phyloP scores from a whole-genome alignment of 2,329 filamentous ascomycete genomes.

The Capronia epimyces region DNA sequence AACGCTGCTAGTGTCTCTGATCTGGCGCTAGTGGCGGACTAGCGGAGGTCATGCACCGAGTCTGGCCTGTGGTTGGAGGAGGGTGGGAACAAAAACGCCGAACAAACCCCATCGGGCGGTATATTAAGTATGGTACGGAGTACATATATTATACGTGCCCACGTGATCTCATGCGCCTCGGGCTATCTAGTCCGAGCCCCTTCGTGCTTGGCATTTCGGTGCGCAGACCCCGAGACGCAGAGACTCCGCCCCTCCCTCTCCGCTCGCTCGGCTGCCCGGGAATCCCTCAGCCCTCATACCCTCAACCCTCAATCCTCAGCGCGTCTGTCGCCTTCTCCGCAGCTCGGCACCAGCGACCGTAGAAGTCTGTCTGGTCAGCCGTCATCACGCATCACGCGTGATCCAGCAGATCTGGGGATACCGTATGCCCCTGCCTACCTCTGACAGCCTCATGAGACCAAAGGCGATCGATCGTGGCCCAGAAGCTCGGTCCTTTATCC shows the following conservation, averaged over 20 bases:
- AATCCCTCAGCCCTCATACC: no score
- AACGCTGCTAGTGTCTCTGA: constrained; percentile 3
- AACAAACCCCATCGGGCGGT: background rate
- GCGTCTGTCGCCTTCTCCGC: constrained; percentile 1
- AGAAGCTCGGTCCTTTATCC: constrained; percentile 4
- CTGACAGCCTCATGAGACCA: constrained; percentile 2
- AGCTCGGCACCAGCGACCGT: background rate
- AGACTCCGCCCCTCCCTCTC: background rate
- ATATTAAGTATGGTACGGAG: no score
- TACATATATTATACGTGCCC: no score
- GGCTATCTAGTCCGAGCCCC: background rate
- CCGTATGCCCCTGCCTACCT: background rate
- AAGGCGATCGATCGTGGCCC: background rate
- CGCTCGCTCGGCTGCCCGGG: background rate
- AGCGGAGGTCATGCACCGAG: background rate
- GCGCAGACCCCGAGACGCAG: background rate
- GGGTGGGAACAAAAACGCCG: background rate
- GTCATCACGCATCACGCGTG: background rate
- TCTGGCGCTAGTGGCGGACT: background rate
- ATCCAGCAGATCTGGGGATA: constrained; percentile 9
- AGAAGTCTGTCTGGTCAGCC: background rate
- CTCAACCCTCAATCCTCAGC: no score
- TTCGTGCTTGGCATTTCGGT: constrained; percentile 2
- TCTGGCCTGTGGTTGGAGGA: background rate
- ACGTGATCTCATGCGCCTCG: background rate